These are phyloP conservation scores for Gaertneriomyces semiglobifer DNA, from an alignment of 192 early-diverging fungal genomes.

Conservation along the genomic window DNA sequence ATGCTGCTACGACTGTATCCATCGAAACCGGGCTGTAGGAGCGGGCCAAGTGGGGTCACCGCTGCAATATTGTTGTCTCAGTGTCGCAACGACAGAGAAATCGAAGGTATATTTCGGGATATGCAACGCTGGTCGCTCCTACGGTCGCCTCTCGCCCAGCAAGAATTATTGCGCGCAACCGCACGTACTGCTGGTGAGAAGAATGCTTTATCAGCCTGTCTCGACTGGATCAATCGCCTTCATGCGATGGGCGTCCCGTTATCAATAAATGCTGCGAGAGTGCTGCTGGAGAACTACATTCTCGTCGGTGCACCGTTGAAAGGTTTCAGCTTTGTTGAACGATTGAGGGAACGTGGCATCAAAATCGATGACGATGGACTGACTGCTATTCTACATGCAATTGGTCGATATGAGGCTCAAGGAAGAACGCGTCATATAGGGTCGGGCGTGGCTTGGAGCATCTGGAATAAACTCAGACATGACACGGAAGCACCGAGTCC, in stretches of 20 bases:
- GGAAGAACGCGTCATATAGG: not conserved
- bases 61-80: conserved; percentile 21
- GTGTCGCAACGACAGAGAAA: conserved; percentile 1
- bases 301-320: not conserved
- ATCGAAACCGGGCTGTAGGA: not conserved
- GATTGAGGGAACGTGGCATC: not conserved
- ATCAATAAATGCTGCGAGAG: conserved; percentile 6
- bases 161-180: conserved; percentile 15
- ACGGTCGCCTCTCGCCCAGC: conserved; percentile 13
- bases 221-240: conserved; percentile 26
- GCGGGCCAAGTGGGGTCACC: conserved; percentile 18
- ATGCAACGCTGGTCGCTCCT: conserved; percentile 14
- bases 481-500: conserved; percentile 1
- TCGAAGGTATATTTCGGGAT: conserved; percentile 15
- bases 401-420: not conserved
- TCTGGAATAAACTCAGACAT: conserved; percentile 15
- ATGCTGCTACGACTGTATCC: conserved; percentile 13
- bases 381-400: not conserved
- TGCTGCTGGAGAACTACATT: conserved; percentile 15
- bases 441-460: conserved; percentile 7
- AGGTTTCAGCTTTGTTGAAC: conserved; percentile 16
- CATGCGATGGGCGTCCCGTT: conserved; percentile 14
- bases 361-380: not conserved
- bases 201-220: conserved; percentile 4
- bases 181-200: not conserved